phyloP scores from a whole-genome alignment of 2,329 filamentous ascomycete species.

The Claviceps digitariae region DNA sequence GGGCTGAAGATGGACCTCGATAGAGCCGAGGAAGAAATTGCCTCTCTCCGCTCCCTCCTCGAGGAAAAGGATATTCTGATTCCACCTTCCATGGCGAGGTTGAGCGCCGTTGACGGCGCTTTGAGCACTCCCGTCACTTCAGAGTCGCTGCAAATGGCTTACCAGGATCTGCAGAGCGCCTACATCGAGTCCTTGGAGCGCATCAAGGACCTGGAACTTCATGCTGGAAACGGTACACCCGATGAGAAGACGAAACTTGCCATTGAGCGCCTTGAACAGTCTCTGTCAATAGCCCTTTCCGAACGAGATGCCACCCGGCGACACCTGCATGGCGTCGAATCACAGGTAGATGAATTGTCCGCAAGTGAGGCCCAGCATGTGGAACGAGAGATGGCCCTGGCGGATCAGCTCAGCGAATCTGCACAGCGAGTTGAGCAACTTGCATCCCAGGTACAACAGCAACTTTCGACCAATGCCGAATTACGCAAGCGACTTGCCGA shows the following conservation, averaged over 20 bases:
- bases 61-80: conserved; percentile 71
- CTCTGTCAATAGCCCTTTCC: conserved; percentile 53
- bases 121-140: conserved; percentile 42
- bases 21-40: conserved; percentile 84
- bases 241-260: conserved; percentile 50
- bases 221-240: conserved; percentile 19
- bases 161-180: conserved; percentile 59
- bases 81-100: conserved; percentile 42
- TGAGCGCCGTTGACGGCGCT: conserved; percentile 20
- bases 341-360: conserved; percentile 45
- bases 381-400: conserved; percentile 48
- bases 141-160: conserved; percentile 59
- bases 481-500: conserved; percentile 65
- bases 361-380: conserved; percentile 42
- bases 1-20: conserved; percentile 95
- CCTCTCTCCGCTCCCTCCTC: conserved; percentile 64
- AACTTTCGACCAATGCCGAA: conserved; percentile 63
- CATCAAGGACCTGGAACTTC: conserved; percentile 49
- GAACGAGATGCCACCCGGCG: conserved; percentile 60
- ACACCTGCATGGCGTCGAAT: conserved; percentile 48
- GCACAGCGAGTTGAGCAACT: conserved; percentile 69
- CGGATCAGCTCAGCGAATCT: conserved; percentile 57
- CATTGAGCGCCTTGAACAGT: conserved; percentile 52
- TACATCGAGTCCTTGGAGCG: conserved; percentile 54
- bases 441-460: conserved; percentile 63